A percentile compares a stretch with the other conserved stretches of the same genome.
phyloP scores from a whole-genome alignment of 257 asterid genomes.

The Parsonsia alboflavescens region DNA sequence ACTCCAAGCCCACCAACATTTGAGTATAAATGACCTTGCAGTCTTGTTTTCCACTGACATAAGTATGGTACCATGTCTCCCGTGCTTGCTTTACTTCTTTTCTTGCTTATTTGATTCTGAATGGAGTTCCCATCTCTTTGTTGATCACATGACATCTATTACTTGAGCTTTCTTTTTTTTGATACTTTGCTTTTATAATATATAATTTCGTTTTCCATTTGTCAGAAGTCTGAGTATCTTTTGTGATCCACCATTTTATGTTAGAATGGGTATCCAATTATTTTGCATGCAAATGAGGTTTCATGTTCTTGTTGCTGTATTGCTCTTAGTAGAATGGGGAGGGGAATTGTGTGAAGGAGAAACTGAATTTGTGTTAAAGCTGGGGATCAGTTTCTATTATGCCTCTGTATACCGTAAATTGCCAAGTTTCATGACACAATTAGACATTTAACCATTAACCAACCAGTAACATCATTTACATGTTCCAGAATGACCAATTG shows the following conservation, averaged over 20 bases:
- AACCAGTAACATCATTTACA: background rate
- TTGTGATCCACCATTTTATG: background rate
- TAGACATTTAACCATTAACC: background rate
- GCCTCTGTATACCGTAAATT: no score
- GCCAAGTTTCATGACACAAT: background rate
- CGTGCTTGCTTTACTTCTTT: background rate
- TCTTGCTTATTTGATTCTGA: background rate
- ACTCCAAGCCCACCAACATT: conserved; percentile 86
- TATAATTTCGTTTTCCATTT: background rate
- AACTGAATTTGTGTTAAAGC: background rate
- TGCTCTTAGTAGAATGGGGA: background rate
- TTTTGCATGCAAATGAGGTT: no score
- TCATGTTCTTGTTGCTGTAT: background rate
- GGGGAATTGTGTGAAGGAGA: background rate
- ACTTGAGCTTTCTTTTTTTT: background rate
- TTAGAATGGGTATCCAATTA: background rate
- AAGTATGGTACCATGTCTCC: background rate
- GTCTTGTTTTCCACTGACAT: background rate
- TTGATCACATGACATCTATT: background rate
- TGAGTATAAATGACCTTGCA: conserved; percentile 57
- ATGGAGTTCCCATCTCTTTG: background rate
- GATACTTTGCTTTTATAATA: background rate
- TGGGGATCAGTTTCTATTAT: background rate
- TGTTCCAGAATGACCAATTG: background rate
- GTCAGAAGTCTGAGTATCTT: background rate